Percentiles rank a stretch among this genome's conserved stretches.
Conservation (phyloP, 352 stramenopile species). For the Nothophytophthora sp. region DNA sequence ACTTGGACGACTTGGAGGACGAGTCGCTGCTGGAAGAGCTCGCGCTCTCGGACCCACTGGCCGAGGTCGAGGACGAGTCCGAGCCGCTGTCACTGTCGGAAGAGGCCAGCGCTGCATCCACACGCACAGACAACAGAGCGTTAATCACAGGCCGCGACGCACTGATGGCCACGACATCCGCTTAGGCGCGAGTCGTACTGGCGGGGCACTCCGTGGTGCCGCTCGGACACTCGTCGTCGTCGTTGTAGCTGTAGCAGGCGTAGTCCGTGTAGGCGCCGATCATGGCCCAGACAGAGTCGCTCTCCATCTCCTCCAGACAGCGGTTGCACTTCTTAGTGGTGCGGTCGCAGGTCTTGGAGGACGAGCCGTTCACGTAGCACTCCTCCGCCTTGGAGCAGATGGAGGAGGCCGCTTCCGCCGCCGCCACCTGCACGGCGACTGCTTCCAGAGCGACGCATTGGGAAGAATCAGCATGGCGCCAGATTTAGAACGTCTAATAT, state of each 20-base stretch:
- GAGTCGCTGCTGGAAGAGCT: slow-evolving; percentile 25
- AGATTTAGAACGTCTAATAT: too few relatives aligned
- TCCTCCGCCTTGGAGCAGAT: slow-evolving; percentile 37
- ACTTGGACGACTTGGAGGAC: too few relatives aligned
- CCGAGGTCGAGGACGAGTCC: slow-evolving; percentile 12
- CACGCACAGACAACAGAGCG: not conserved
- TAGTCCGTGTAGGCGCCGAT: slow-evolving; percentile 36
- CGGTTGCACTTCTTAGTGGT: slow-evolving; percentile 42
- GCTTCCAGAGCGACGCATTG: not conserved
- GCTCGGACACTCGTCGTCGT: slow-evolving; percentile 36
- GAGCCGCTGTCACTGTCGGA: slow-evolving; percentile 21
- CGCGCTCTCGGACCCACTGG: slow-evolving; percentile 12
- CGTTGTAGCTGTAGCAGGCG: slow-evolving; percentile 43
- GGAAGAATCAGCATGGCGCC: not conserved
- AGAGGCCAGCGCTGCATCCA: slow-evolving; percentile 17
- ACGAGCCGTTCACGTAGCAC: slow-evolving; percentile 48
- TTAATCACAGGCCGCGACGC: too few relatives aligned
- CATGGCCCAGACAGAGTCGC: slow-evolving; percentile 14
- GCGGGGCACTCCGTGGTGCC: slow-evolving; percentile 39
- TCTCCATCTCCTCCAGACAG: slow-evolving; percentile 36
- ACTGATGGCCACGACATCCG: not conserved
- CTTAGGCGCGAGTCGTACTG: slow-evolving; percentile 30
- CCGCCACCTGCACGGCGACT: slow-evolving; percentile 25
- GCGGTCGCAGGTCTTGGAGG: slow-evolving; percentile 48
- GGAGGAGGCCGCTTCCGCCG: slow-evolving; percentile 17